Percentiles rank a stretch among this genome's conserved stretches.
Conservation (phyloP, 306 rosid species). For the Senna siamea region DNA sequence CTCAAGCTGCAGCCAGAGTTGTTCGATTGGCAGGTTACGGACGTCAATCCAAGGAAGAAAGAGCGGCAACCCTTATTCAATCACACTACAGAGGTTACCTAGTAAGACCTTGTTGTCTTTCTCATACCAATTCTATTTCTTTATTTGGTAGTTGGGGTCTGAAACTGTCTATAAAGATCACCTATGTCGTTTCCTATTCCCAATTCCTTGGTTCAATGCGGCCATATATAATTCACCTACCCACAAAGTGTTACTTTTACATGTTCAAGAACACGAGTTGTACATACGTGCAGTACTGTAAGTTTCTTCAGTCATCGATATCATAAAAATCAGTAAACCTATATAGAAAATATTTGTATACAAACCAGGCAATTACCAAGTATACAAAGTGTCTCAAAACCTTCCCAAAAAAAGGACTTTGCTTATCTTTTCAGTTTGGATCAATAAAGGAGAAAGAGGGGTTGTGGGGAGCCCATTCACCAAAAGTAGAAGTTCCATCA, state of each 20-base stretch:
- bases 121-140: not conserved
- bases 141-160: not conserved
- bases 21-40: conserved; percentile 73
- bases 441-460: not conserved
- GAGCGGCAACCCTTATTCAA: conserved; percentile 73
- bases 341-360: not conserved
- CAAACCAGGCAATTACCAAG: not conserved
- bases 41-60: conserved; percentile 61
- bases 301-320: not conserved
- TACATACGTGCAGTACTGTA: not conserved
- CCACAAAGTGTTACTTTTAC: not conserved
- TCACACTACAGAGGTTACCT: conserved; percentile 71
- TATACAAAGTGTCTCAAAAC: not conserved
- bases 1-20: conserved; percentile 74
- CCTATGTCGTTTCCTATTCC: not conserved
- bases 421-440: not conserved
- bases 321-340: not conserved
- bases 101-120: conserved; percentile 39
- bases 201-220: not conserved
- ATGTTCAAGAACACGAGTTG: not conserved
- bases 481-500: conserved; percentile 2
- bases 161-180: not conserved
- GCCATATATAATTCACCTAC: not conserved
- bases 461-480: not conserved
- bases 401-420: not conserved